Evolutionary conservation across 768 basidiomycete species (phyloP), one percentile per base, ranked within the genome.

Genomic region (Serendipita sp.): DNA sequence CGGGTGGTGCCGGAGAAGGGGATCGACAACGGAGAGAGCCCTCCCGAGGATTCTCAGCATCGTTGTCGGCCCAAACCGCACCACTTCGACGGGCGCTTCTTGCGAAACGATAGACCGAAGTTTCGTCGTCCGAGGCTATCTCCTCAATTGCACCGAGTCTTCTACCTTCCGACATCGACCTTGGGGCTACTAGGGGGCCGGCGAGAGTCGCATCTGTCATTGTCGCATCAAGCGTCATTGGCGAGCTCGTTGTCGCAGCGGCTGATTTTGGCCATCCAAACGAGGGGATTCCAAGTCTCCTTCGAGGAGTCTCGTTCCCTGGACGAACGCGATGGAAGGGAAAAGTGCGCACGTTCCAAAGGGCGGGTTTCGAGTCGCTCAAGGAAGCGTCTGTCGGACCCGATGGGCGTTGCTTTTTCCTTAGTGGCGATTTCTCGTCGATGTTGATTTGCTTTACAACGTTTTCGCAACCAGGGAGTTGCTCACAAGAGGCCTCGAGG

Each of bases 1-100:
- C 18, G 29, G 48, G n/a, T 31, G 55, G 55, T 37, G 27, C 36
- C 16, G 55, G 55, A 8, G 29, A 33, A 27, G 55, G 27, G 33
- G 55, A 60, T 60, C 55, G 55, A 60, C 55, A 60, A 36, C 55
- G 55, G 55, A 60, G 55, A 23, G 27, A 37, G 18, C 3, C 55
- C 34, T 60, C 55, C 55, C 55, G 55, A 60, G 55, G 55, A 60
- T 60, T 60, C 34, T 23, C 55, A 60, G 55, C 55, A 16, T 33
- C 55, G 55, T 36, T 36, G 55, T 60, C 27, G 16, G 16, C n/a
- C 27, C 27, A n/a, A 34, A 37, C 55, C 10, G 27, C 55, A 29
- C 55, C 36, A 36, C 23, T n/a, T 33, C 27, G 55, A n/a, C 55
- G 55, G 16, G 27, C 27, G 16, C 27, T 10, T 60, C 55, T 23